A percentile compares a stretch with the other conserved stretches of the same genome.
Evolutionary conservation across 2,329 filamentous ascomycete species (phyloP).

Genomic region (Podosphaera aphanis): DNA sequence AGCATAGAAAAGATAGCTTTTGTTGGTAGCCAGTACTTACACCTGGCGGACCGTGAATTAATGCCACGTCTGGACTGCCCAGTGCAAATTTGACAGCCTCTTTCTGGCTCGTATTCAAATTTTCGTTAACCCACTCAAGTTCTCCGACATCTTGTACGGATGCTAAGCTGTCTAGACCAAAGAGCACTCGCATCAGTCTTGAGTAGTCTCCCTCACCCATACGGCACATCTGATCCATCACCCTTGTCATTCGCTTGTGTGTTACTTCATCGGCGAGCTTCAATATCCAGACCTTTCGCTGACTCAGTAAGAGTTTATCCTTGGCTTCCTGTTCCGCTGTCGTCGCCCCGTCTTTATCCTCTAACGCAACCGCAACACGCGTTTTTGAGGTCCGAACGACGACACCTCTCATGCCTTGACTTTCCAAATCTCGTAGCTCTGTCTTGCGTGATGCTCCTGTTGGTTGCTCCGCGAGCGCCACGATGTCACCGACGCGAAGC

Average conservation of each 20-base stretch:
- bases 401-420: slow-evolving; percentile 44
- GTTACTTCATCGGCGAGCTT: slow-evolving; percentile 48
- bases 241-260: slow-evolving; percentile 37
- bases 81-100: slow-evolving; percentile 62
- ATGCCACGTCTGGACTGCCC: slow-evolving; percentile 53
- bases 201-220: slow-evolving; percentile 35
- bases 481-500: slow-evolving; percentile 54
- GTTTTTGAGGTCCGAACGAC: slow-evolving; percentile 38
- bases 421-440: slow-evolving; percentile 48
- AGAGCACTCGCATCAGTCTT: slow-evolving; percentile 35
- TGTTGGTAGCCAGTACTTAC: slow-evolving; percentile 18
- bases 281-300: slow-evolving; percentile 32
- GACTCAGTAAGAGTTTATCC: slow-evolving; percentile 20
- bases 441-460: slow-evolving; percentile 31
- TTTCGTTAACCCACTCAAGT: slow-evolving; percentile 36
- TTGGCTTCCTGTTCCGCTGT: slow-evolving; percentile 28
- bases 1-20: background rate
- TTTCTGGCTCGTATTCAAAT: slow-evolving; percentile 42
- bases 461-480: slow-evolving; percentile 52
- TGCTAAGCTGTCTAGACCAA: slow-evolving; percentile 31
- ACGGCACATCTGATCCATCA: slow-evolving; percentile 34
- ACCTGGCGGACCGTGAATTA: slow-evolving; percentile 87
- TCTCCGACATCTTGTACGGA: slow-evolving; percentile 24
- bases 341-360: slow-evolving; percentile 29
- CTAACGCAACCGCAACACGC: slow-evolving; percentile 41